These are phyloP conservation scores for Sophora flavescens DNA, from an alignment of 306 rosid species.

Conservation along the genomic window DNA sequence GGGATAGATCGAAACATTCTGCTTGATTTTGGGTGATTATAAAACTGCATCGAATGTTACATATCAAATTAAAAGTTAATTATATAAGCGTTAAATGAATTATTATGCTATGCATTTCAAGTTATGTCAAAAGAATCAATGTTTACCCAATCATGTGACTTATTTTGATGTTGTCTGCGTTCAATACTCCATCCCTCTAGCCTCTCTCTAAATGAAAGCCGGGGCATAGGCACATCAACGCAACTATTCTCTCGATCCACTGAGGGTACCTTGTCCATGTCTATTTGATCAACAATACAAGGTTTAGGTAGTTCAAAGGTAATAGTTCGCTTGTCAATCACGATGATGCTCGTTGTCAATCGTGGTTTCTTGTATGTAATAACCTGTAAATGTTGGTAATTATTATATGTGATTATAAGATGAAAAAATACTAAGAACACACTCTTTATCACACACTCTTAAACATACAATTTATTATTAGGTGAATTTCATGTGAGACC, in stretches of 20 bases:
- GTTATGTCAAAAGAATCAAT: background rate
- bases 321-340: background rate
- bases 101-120: background rate
- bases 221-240: background rate
- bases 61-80: background rate
- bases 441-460: too few species aligned
- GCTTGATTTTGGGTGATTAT: background rate
- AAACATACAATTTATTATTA: too few species aligned
- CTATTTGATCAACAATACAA: background rate
- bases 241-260: background rate
- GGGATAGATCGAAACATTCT: background rate
- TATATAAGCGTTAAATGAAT: background rate
- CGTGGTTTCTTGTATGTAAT: background rate
- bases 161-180: background rate
- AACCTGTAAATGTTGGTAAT: background rate
- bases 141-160: background rate
- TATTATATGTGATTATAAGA: background rate
- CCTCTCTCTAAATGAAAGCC: constrained; percentile 7
- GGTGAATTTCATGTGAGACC: too few species aligned
- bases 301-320: constrained; percentile 13
- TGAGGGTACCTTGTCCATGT: constrained; percentile 29
- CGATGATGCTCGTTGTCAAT: background rate
- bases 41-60: background rate
- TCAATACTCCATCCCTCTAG: constrained; percentile 20
- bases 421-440: background rate